phyloP scores from a whole-genome alignment of 371 early-diverging fungal species.

The Parasitella parasitica region DNA sequence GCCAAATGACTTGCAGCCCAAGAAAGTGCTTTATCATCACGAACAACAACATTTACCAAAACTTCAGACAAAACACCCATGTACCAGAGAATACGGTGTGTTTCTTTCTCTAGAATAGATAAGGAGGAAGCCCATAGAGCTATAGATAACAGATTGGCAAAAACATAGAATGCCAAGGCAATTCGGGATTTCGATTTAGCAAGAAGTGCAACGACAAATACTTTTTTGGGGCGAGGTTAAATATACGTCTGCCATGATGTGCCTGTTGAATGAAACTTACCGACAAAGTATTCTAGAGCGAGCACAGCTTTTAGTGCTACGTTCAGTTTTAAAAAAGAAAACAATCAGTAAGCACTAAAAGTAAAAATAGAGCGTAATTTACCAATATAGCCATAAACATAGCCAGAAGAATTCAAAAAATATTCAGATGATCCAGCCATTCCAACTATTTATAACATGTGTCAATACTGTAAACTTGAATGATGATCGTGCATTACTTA shows the following conservation, averaged over 20 bases:
- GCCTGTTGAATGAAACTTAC: slow-evolving; percentile 35
- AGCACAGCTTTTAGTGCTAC: slow-evolving; percentile 50
- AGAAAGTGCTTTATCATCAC: slow-evolving; percentile 49
- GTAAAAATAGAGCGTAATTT: slow-evolving; percentile 3
- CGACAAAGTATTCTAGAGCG: slow-evolving; percentile 55
- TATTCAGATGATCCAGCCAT: slow-evolving; percentile 52
- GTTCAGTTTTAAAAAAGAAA: too few relatives aligned
- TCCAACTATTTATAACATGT: slow-evolving; percentile 29
- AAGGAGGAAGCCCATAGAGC: slow-evolving; percentile 53
- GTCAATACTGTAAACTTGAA: background rate
- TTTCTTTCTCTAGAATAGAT: slow-evolving; percentile 34
- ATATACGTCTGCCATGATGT: too few relatives aligned
- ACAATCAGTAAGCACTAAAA: background rate
- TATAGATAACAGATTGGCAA: slow-evolving; percentile 53
- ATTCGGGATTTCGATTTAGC: slow-evolving; percentile 47
- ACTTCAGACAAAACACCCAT: slow-evolving; percentile 50
- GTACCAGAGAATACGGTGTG: slow-evolving; percentile 57
- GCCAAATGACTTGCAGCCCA: slow-evolving; percentile 65
- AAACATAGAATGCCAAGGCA: slow-evolving; percentile 41
- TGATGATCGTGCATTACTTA: slow-evolving; percentile 15
- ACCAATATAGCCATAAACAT: slow-evolving; percentile 52
- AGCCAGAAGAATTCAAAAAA: slow-evolving; percentile 46
- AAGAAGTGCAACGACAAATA: slow-evolving; percentile 41
- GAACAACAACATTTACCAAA: slow-evolving; percentile 48
- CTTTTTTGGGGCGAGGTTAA: slow-evolving; percentile 10